Evolutionary conservation across 108 stramenopile genomes (phyloP).

Genomic region (Aurantiochytrium sp.): DNA sequence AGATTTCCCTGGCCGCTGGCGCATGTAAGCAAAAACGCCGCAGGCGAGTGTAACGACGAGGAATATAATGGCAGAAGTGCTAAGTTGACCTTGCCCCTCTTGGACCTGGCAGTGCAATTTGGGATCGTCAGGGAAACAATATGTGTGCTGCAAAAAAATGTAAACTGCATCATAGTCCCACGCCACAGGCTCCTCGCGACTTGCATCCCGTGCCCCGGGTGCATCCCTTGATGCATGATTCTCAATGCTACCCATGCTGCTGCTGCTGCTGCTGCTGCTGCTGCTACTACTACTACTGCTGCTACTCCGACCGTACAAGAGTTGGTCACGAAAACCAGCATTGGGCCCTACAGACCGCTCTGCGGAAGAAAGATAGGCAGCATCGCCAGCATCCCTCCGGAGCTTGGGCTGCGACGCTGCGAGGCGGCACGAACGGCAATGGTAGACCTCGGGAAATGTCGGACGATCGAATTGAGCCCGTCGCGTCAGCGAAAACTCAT

Average conservation of each 20-base stretch:
- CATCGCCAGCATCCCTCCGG: background rate
- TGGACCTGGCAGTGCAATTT: background rate
- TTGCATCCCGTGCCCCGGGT: background rate
- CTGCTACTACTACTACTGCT: background rate
- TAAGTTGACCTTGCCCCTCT: background rate
- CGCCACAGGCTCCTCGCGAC: background rate
- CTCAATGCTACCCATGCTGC: too few relatives aligned
- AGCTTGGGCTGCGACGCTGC: background rate
- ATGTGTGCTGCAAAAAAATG: background rate
- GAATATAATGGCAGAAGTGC: background rate
- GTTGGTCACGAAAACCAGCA: background rate
- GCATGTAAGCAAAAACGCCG: background rate
- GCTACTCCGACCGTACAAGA: background rate
- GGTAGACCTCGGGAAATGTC: background rate
- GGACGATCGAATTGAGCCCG: background rate
- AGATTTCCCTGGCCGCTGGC: background rate
- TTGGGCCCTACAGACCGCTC: background rate
- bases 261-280: too few relatives aligned
- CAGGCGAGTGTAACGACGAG: background rate
- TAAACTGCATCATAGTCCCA: conserved; percentile 1
- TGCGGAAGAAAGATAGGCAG: background rate
- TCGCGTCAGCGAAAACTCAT: background rate
- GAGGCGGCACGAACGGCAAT: background rate
- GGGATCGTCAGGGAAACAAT: background rate
- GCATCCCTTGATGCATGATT: too few relatives aligned